Evolutionary conservation across 768 basidiomycete genomes (phyloP).

Genomic region (Suillus paluster): DNA sequence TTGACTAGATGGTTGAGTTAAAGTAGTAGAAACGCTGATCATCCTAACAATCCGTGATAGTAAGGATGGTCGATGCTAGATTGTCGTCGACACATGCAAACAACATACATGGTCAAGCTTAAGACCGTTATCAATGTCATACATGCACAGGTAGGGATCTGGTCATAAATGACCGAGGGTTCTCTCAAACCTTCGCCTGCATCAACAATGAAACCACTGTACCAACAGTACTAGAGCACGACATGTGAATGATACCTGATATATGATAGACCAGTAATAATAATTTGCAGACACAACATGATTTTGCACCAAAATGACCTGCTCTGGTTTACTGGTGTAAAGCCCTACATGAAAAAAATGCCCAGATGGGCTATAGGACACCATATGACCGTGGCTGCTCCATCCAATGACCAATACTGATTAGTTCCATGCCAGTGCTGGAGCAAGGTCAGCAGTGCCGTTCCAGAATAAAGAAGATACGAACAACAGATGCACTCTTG

Average conservation of each 20-base stretch:
- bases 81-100: not conserved
- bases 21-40: not conserved
- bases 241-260: too few relatives aligned
- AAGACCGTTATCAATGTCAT: slow-evolving; percentile 39
- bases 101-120: not conserved
- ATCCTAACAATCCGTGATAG: slow-evolving; percentile 31
- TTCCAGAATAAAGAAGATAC: slow-evolving; percentile 8
- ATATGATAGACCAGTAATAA: not conserved
- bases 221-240: slow-evolving; percentile 46
- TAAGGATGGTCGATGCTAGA: slow-evolving; percentile 36
- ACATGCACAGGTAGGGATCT: too few relatives aligned
- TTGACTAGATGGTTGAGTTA: too few relatives aligned
- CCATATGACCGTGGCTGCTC: slow-evolving; percentile 46
- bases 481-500: slow-evolving; percentile 41
- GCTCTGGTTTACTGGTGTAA: slow-evolving; percentile 26
- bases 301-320: slow-evolving; percentile 46
- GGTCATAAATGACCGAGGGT: slow-evolving; percentile 45
- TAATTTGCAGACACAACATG: not conserved
- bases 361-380: slow-evolving; percentile 42
- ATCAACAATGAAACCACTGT: not conserved
- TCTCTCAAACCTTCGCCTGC: slow-evolving; percentile 25
- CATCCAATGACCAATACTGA: slow-evolving; percentile 46
- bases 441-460: not conserved
- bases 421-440: slow-evolving; percentile 48
- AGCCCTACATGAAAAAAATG: slow-evolving; percentile 43